These are phyloP conservation scores for Blastomyces percursus DNA, from an alignment of 2,329 filamentous ascomycete species.

Conservation along the genomic window DNA sequence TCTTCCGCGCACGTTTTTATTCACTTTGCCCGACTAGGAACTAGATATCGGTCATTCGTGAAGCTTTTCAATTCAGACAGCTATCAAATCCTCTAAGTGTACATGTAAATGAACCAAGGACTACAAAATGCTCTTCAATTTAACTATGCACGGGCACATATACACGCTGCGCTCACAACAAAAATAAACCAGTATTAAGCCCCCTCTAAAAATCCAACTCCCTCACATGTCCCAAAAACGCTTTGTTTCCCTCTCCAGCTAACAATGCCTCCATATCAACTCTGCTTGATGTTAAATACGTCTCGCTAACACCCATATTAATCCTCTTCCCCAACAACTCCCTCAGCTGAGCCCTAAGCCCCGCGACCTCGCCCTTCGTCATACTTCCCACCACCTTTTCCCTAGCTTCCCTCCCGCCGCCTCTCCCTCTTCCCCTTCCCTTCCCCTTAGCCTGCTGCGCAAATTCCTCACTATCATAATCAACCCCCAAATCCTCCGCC, in stretches of 20 bases:
- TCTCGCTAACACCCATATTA: conserved; percentile 79
- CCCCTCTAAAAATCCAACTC: conserved; percentile 30
- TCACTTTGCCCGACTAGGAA: background rate
- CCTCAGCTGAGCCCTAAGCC: conserved; percentile 60
- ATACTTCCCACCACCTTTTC: conserved; percentile 58
- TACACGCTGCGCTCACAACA: background rate
- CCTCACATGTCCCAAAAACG: conserved; percentile 52
- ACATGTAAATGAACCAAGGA: background rate
- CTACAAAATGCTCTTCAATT: background rate
- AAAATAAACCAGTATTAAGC: background rate
- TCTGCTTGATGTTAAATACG: conserved; percentile 70
- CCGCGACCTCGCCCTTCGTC: conserved; percentile 62
- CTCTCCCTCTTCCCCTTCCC: conserved; percentile 60
- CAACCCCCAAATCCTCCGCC: conserved; percentile 85
- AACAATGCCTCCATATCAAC: conserved; percentile 70
- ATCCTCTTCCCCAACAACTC: conserved; percentile 60
- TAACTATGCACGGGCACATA: background rate
- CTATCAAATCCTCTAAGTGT: background rate
- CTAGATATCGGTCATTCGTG: background rate
- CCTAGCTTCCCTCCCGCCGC: conserved; percentile 61
- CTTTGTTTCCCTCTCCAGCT: conserved; percentile 51
- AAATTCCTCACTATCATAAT: conserved; percentile 84
- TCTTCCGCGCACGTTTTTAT: background rate
- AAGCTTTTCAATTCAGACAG: background rate
- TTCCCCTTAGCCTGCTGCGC: conserved; percentile 49